Base-by-base conservation (phyloP, 805 yeast genomes). In the Pichia kluyveri region DNA sequence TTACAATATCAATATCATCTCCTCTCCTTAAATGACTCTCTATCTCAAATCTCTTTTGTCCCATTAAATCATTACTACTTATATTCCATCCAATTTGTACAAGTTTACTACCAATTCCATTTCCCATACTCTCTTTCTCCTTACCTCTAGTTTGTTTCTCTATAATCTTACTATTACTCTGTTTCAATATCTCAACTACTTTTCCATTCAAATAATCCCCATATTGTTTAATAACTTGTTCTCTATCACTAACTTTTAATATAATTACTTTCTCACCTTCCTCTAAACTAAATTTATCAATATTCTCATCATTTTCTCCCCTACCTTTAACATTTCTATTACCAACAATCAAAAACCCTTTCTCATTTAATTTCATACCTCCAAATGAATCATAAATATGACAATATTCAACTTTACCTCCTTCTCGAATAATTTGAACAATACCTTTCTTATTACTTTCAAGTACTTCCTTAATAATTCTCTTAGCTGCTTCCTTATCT, bases 71-170 rank as follows among this genome's bases (percentile, higher is more conserved):
- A 40, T 72, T 70, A 34, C 65, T 60, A n/a, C 73, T 71, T 19
- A 79, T 79, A 42, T 73, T 71, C 84, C 84, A 80, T 11, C 79
- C 70, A 4, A 80, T 59, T 40, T 72, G 71, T 34, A 80, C 62
- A 32, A 70, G 62, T 53, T 79, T 79, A 5, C 48, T 41, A 12
- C 45, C 52, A 8, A 34, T 39, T 5, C 41, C 43, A 19, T 34
- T 45, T 8, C 44, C 34, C 5, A 4, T 23, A 23, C 26, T 5
- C 26, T 43, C 32, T 11, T 45, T 41, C 15, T 46, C 42, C 17
- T 49, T 44, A 7, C 41, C 48, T 11, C 38, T 47, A 27, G 40
- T 45, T 26, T 56, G 55, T n/a, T 48, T 53, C 15, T 39, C 42
- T 15, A 48, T 51, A 32, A 53, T 48, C 27, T 42, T 27, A 18